Percentiles rank a stretch among this genome's conserved stretches.
Conservation (phyloP, 352 stramenopile species). For the Aphanomyces euteiches region DNA sequence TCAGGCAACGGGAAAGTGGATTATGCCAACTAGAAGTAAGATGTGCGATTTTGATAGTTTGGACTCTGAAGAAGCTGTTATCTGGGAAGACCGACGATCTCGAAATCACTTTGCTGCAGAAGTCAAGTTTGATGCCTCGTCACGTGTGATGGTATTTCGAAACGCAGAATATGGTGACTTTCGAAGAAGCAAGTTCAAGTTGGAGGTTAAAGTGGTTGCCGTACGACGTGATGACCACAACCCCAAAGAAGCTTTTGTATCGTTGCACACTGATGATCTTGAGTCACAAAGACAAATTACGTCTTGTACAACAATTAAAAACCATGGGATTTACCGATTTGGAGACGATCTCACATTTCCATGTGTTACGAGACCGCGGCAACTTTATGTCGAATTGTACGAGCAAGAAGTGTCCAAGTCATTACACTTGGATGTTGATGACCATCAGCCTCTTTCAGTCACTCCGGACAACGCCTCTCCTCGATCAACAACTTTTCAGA, state of each 20-base stretch:
- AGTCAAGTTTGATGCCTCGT: conserved; percentile 74
- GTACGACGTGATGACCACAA: conserved; percentile 43
- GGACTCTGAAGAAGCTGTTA: conserved; percentile 67
- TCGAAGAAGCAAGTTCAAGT: conserved; percentile 49
- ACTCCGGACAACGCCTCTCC: conserved; percentile 15
- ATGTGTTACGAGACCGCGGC: conserved; percentile 3
- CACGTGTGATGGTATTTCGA: conserved; percentile 73
- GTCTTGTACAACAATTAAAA: neutral
- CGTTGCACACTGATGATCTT: neutral
- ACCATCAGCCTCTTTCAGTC: neutral
- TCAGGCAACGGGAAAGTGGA: conserved; percentile 9
- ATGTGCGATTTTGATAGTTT: conserved; percentile 85
- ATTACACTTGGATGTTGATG: conserved; percentile 4
- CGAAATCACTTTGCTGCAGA: conserved; percentile 53
- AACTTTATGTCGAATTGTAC: conserved; percentile 3
- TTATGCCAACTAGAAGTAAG: conserved; percentile 31
- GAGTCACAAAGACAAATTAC: conserved; percentile 8
- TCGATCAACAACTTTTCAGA: neutral
- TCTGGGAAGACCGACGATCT: conserved; percentile 65
- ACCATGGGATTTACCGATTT: conserved; percentile 23
- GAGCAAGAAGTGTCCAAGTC: conserved; percentile 4
- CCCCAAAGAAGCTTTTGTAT: conserved; percentile 1
- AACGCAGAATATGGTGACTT: conserved; percentile 52
- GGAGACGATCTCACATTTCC: neutral
- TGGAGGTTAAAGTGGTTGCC: conserved; percentile 83